Evolutionary conservation across 345 rosid species (phyloP).

Genomic region (Psidium friedrichsthalianum): DNA sequence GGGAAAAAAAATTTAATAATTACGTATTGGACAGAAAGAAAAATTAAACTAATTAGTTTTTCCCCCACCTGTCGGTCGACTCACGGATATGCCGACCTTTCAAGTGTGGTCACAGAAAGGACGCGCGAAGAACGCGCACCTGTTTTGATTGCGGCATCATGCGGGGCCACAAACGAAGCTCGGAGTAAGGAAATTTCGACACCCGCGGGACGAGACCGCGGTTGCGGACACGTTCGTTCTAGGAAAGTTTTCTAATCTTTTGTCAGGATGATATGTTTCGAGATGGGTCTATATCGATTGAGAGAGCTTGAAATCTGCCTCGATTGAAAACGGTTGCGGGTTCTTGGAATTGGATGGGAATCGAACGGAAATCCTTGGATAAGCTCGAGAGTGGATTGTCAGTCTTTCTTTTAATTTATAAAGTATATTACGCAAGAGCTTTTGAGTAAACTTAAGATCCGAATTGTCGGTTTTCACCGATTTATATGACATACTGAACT

Average conservation of each 20-base stretch:
- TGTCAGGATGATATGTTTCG: neutral
- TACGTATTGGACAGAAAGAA: neutral
- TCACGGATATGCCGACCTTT: neutral
- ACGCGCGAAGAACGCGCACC: neutral
- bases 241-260: neutral
- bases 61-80: neutral
- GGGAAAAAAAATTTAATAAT: neutral
- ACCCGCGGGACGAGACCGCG: neutral
- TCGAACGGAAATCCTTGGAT: fast-evolving
- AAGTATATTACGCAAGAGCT: neutral
- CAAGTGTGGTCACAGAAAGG: neutral
- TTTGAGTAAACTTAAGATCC: neutral
- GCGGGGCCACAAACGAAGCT: neutral
- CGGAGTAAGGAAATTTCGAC: neutral
- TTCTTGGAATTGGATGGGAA: no score
- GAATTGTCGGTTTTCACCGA: neutral
- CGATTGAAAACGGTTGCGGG: no score
- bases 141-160: neutral
- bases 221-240: neutral
- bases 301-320: neutral
- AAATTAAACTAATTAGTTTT: neutral
- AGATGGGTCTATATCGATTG: neutral
- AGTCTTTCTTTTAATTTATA: neutral
- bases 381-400: fast-evolving
- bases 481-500: neutral